Evolutionary conservation across 2,329 filamentous ascomycete species (phyloP).

Genomic region (Paracoccidioides brasiliensis): DNA sequence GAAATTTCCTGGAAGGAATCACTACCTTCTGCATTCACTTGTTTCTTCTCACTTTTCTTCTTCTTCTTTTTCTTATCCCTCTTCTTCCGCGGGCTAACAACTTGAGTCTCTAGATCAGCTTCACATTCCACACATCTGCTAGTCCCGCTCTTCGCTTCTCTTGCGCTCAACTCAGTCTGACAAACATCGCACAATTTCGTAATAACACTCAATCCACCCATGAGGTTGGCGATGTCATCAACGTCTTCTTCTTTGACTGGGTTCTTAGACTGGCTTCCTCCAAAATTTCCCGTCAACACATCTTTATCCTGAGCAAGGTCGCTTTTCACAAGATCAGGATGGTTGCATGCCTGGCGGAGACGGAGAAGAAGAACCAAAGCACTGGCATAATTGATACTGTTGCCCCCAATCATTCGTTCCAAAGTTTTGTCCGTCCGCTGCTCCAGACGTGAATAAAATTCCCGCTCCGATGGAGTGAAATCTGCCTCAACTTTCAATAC

Average conservation of each 20-base stretch:
- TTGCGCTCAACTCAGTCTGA: conserved; percentile 50
- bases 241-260: conserved; percentile 49
- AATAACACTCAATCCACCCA: conserved; percentile 69
- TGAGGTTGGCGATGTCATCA: conserved; percentile 72
- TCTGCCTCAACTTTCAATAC: conserved; percentile 67
- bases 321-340: conserved; percentile 73
- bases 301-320: conserved; percentile 83
- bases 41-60: conserved; percentile 26
- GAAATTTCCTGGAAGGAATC: conserved; percentile 12
- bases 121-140: conserved; percentile 62
- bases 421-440: conserved; percentile 75
- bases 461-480: conserved; percentile 66
- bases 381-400: conserved; percentile 77
- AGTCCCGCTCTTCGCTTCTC: conserved; percentile 40
- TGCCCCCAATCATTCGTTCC: conserved; percentile 72
- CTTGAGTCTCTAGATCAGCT: conserved; percentile 54
- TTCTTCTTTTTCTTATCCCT: conserved; percentile 26
- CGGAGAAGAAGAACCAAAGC: conserved; percentile 85
- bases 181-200: conserved; percentile 75
- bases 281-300: conserved; percentile 53
- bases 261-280: conserved; percentile 36
- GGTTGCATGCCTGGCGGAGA: conserved; percentile 86
- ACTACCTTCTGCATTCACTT: conserved; percentile 26
- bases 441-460: conserved; percentile 76
- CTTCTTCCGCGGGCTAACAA: conserved; percentile 21